Evolutionary conservation across 768 basidiomycete genomes (phyloP), one percentile per base, ranked within the genome.

Genomic region (Boletus edulis): DNA sequence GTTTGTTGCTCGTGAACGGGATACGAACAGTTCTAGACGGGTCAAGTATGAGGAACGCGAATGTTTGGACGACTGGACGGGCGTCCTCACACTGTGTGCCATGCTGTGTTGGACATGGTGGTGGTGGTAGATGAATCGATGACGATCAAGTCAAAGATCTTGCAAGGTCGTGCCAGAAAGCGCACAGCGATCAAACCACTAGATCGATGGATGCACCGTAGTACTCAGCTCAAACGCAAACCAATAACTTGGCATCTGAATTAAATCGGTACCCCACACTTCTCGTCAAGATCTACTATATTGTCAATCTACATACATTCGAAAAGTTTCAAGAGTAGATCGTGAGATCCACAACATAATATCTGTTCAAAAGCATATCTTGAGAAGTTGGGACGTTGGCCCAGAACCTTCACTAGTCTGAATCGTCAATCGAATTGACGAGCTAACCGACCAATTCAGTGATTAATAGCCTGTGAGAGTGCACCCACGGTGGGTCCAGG

Each of bases 1-100:
- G 92, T 58, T 85, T 77, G 22, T 75, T 67, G 20, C 82, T 85
- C 20, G 81, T 78, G 60, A 96, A 93, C 10, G 94, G 94, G 41
- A 95, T 84, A 45, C 83, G 81, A 54, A 94, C 73, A 5, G 82
- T 85, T 45, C 89, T 84, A 38, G 46, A 75, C 31, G 43, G 4
- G 22, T 15, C 22, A 41, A 40, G n/a, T 3, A 37, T 58, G 38
- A 34, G 39, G 10, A 27, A 14, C 1, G 2, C 13, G 20, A 34
- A 10, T 24, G 29, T 10, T 17, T 3, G 18, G 49, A 3, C 46
- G 44, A 44, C 27, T 10, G 20, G 15, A 11, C 3, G 27, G 54
- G 13, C 17, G 34, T 45, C 27, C 77, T 76, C 67, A 84, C 83
- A 85, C 72, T 42, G 74, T 78, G 59, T 85, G 84, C 84, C 83